Evolutionary conservation across 1,139 yeast species (phyloP), one percentile per base, ranked within the genome.

Genomic region (Blastobotrys persicus): DNA sequence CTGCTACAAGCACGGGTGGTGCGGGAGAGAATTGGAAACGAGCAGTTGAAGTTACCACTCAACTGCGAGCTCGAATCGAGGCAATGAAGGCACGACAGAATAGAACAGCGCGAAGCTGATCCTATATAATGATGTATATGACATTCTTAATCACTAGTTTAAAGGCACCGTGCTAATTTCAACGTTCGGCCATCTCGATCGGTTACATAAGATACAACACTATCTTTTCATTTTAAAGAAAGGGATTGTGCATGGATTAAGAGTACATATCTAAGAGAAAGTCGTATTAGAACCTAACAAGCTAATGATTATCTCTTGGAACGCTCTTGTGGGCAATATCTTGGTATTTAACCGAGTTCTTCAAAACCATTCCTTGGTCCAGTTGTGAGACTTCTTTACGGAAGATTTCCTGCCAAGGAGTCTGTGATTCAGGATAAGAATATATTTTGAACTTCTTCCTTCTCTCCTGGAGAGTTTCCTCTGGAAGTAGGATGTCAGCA

Each of bases 31-130:
- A 85, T 59, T 89, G 96, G 96, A 80, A 78, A 60, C 78, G 92
- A 46, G 96, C 96, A 0, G 92, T 94, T 0, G 95, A 87, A 58
- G 94, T 88, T 12, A 89, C 97, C 1, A 80, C 81, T 13, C 94
- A 86, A 65, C 75, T 87, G 62, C 85, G 85, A 64, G 95, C 89
- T 0, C 72, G 96, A 57, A 89, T 91, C 45, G 95, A 88, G 65
- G 84, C 85, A 67, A 88, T 89, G 96, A 86, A 84, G 64, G 88
- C 88, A 2, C 49, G 59, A 18, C 59, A 59, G 42, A 50, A 52
- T 42, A 39, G 54, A 7, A 33, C 52, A 18, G 19, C 41, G 4
- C 7, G 41, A 7, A 37, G 41, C 19, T 37, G 41, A 37, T 37
- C 11, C 19, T 14, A 16, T 18, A 17, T 37, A 16, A 37, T 9